Evolutionary conservation across 306 rosid genomes (phyloP), one percentile per base, ranked within the genome.

Genomic region (Mimosa bimucronata): DNA sequence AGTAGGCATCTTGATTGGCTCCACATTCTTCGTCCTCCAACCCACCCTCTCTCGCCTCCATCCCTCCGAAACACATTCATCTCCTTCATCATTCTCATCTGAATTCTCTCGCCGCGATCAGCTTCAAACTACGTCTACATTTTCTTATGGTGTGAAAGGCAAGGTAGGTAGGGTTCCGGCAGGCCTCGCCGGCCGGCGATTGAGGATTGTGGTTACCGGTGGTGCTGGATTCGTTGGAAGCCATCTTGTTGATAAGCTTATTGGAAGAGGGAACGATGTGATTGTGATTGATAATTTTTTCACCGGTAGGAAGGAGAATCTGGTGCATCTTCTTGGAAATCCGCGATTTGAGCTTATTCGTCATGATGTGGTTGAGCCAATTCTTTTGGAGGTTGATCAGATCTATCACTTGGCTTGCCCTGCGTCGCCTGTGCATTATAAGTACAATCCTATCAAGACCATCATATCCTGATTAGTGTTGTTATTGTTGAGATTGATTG

Each of bases 11-110:
- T 78, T 96, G 16, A 96, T 96, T 44, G 98, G 97, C 10, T 93
- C 99, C 67, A 90, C 96, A 0, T 96, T 96, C 74, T 96, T 96
- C 92, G 86, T 91, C 53, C 83, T 96, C 30, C 98, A 96, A 69
- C 97, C 99, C 21, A 82, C 88, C 6, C 85, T 96, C 23, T 91
- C 94, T 26, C 92, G 87, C 1, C 75, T 92, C 7, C 74, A 87
- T 41, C 92, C 94, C 0, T 79, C 93, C 52, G 95, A 92, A n/a
- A 6, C 85, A 53, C 81, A 4, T 5, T 2, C 83, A 26, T 73
- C 71, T 29, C 75, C 88, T 2, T 30, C 82, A 29, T 73, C 89
- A 42, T 58, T 81, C 67, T 26, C 81, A n/a, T 3, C 81, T 16
- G 64, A 62, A 16, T 26, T 79, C 18, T 0, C 83, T 13, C 38